Evolutionary conservation across 2,329 filamentous ascomycete species (phyloP).

Genomic region (Fusarium vanettenii): DNA sequence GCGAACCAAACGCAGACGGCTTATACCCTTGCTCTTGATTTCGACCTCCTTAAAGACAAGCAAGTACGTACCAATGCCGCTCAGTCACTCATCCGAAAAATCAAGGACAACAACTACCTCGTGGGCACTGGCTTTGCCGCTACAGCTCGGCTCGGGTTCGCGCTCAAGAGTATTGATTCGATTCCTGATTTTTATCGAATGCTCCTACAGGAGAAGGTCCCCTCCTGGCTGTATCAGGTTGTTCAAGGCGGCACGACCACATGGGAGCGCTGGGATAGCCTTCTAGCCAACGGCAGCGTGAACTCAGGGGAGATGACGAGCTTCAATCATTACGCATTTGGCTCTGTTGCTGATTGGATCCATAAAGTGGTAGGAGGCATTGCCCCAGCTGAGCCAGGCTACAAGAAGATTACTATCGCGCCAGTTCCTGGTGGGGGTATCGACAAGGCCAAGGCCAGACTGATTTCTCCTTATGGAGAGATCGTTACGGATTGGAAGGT

Average conservation of each 20-base stretch:
- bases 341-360: slow-evolving; percentile 60
- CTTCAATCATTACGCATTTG: slow-evolving; percentile 48
- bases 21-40: slow-evolving; percentile 51
- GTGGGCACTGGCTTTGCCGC: slow-evolving; percentile 55
- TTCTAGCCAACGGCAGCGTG: slow-evolving; percentile 57
- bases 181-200: slow-evolving; percentile 57
- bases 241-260: slow-evolving; percentile 59
- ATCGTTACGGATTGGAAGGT: neutral
- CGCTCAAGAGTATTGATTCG: slow-evolving; percentile 34
- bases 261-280: slow-evolving; percentile 64
- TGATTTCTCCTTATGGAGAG: neutral
- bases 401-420: slow-evolving; percentile 51
- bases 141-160: slow-evolving; percentile 2
- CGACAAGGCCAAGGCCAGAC: neutral
- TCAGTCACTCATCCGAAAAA: slow-evolving; percentile 43
- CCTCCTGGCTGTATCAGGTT: slow-evolving; percentile 62
- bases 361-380: slow-evolving; percentile 57
- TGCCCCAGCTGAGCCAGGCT: slow-evolving; percentile 52
- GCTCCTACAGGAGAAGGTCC: slow-evolving; percentile 57
- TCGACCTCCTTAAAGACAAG: slow-evolving; percentile 46
- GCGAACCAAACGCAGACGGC: slow-evolving; percentile 55
- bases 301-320: slow-evolving; percentile 64
- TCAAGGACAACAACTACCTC: slow-evolving; percentile 49
- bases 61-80: slow-evolving; percentile 37
- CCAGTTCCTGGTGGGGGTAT: slow-evolving; percentile 48